phyloP scores from a whole-genome alignment of 768 basidiomycete genomes.

The Xerocomellus intermedius region DNA sequence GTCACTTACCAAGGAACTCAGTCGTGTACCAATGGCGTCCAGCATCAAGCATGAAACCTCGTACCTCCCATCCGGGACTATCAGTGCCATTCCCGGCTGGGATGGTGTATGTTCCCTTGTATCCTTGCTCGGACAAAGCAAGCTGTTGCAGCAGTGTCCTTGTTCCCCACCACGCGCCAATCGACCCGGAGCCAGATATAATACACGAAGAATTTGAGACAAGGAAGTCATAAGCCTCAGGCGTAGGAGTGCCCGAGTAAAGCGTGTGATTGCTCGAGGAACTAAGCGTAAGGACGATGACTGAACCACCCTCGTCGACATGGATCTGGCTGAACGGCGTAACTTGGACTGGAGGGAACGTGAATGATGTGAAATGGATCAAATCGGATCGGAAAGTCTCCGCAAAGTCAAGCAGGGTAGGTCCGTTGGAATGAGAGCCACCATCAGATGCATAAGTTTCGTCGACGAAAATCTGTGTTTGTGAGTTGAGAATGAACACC shows the following conservation, averaged over 20 bases:
- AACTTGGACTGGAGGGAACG: conserved; percentile 21
- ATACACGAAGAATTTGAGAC: conserved; percentile 30
- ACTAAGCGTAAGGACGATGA: conserved; percentile 34
- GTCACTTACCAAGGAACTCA: conserved; percentile 35
- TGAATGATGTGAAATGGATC: conserved; percentile 29
- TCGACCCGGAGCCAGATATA: conserved; percentile 34
- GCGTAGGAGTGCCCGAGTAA: conserved; percentile 38
- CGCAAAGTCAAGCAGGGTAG: conserved; percentile 37
- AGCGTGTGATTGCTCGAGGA: conserved; percentile 28
- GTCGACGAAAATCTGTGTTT: conserved; percentile 39
- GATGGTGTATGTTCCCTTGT: conserved; percentile 17
- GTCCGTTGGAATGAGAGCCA: conserved; percentile 18
- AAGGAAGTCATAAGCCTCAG: conserved; percentile 40
- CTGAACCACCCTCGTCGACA: conserved; percentile 2
- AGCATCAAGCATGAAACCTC: conserved; percentile 46
- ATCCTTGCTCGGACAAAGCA: conserved; percentile 20
- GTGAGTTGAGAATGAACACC: conserved; percentile 31
- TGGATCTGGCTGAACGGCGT: conserved; percentile 9
- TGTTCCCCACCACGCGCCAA: conserved; percentile 47
- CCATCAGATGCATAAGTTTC: conserved; percentile 16
- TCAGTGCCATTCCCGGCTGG: conserved; percentile 38
- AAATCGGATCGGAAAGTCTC: conserved; percentile 38
- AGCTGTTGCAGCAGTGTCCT: conserved; percentile 43
- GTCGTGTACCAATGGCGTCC: conserved; percentile 46
- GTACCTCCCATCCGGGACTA: conserved; percentile 43